Evolutionary conservation across 768 basidiomycete genomes (phyloP).

Genomic region (Mycena maculata): DNA sequence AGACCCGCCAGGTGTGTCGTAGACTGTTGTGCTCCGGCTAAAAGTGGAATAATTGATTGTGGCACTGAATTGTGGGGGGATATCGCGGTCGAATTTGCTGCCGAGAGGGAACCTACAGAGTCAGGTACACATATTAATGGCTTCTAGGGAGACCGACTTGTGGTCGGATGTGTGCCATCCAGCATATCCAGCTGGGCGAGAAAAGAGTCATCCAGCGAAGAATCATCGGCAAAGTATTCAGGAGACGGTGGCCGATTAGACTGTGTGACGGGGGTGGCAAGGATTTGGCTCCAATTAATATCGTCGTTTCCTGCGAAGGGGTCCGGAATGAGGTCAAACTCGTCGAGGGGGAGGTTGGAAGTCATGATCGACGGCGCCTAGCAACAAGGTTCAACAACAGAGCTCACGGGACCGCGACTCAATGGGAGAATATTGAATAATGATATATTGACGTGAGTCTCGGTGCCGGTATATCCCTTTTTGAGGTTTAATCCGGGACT

Average conservation of each 20-base stretch:
- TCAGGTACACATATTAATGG: too few species aligned
- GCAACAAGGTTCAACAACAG: too few species aligned
- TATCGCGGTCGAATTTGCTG: neutral
- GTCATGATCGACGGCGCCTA: too few species aligned
- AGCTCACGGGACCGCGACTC: neutral
- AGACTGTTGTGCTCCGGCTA: neutral
- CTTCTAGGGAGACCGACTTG: neutral
- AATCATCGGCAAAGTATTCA: constrained; percentile 43
- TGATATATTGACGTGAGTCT: neutral
- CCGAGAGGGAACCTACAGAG: neutral
- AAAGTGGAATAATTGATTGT: neutral
- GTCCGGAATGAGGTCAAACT: constrained; percentile 66
- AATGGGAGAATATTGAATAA: too few species aligned
- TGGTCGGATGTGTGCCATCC: constrained; percentile 42
- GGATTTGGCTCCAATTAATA: constrained; percentile 57
- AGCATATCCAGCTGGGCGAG: constrained; percentile 59
- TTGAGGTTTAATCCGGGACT: too few species aligned
- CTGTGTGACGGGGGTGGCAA: constrained; percentile 42
- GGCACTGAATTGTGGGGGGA: too few species aligned
- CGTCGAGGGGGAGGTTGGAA: constrained; percentile 46
- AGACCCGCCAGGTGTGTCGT: constrained; percentile 7
- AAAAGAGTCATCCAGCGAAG: constrained; percentile 47
- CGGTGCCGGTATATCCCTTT: too few species aligned
- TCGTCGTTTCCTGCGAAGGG: constrained; percentile 63
- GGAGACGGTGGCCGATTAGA: constrained; percentile 32